Evolutionary conservation across 164 flowering plant genomes (phyloP), one percentile per base, ranked within the genome.

Genomic region (Akebia trifoliata): DNA sequence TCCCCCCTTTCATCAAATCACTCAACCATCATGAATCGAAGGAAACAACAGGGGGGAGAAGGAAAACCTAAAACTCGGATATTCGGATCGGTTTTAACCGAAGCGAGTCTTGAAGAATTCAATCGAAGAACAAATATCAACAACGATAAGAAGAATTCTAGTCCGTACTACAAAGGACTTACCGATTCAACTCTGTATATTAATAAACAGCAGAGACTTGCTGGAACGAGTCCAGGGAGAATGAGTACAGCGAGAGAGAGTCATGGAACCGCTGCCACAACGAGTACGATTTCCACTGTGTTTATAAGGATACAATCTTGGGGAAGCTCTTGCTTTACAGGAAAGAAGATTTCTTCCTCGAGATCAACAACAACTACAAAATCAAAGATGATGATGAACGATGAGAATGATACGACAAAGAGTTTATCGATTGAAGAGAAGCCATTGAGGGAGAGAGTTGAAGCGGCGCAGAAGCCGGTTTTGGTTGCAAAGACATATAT

Each of bases 401-500:
- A 8, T 20, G 51, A 47, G 64, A 1, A 5, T 10, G n/a, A 48
- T 31, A 1, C 11, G 43, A 11, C 11, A 31, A 43, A 32, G n/a
- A n/a, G n/a, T n/a, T n/a, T n/a, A n/a, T n/a, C n/a, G 38, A 26
- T 9, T 11, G 43, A 66, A 8, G 56, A 55, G 80, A 75, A 72
- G 83, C 76, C 78, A 26, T 66, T 77, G 86, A 72, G 80, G 84
- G 86, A 81, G 83, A 81, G 81, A 72, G 71, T 63, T 14, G 37
- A 38, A 28, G 18, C 11, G 9, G 2, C 28, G 52, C 40, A 14
- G 3, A 55, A 40, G 30, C 39, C 18, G 26, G 31, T 57, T 24
- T 50, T 31, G 26, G 30, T 60, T 26, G 37, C 15, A 4, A 56
- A 57, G 17, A 50, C 44, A n/a, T 48, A 30, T 10, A 21, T 29